These are phyloP conservation scores for Caloboletus inedulis DNA, from an alignment of 1,284 basidiomycete species.

Conservation along the genomic window DNA sequence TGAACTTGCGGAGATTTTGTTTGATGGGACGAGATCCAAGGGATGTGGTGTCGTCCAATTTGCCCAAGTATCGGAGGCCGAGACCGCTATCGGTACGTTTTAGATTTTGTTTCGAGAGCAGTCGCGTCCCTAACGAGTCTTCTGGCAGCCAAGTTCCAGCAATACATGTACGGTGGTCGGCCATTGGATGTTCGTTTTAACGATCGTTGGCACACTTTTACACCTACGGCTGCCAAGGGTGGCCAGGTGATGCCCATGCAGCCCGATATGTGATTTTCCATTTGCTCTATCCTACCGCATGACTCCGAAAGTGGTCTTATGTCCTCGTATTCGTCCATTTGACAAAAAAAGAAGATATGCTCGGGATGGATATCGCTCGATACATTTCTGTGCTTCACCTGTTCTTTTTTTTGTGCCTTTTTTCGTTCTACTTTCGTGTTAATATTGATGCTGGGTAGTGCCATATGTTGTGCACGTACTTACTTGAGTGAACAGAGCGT, in stretches of 20 bases:
- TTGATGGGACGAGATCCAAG: conserved; percentile 87
- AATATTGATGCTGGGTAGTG: conserved; percentile 8
- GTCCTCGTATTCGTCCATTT: background rate
- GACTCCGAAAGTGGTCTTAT: background rate
- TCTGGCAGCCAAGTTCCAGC: conserved; percentile 80
- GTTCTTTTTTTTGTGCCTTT: background rate
- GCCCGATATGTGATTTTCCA: conserved; percentile 38
- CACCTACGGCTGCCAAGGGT: conserved; percentile 79
- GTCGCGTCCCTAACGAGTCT: background rate
- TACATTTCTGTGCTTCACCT: conserved; percentile 1
- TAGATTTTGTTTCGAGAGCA: background rate
- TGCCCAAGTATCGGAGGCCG: conserved; percentile 81
- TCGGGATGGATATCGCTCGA: background rate
- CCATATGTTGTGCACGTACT: conserved; percentile 2
- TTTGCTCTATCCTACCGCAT: background rate
- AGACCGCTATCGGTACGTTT: conserved; percentile 82
- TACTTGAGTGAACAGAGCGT: conserved; percentile 10
- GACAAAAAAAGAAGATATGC: conserved; percentile 1
- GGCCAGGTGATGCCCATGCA: conserved; percentile 64
- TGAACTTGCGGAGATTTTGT: conserved; percentile 90
- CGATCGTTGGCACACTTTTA: conserved; percentile 89
- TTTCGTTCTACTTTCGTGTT: background rate
- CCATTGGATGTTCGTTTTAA: conserved; percentile 89
- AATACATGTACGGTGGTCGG: conserved; percentile 87
- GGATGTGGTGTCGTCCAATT: conserved; percentile 97